phyloP scores from a whole-genome alignment of 305 asterid genomes.

The Fraxinus dipetala region DNA sequence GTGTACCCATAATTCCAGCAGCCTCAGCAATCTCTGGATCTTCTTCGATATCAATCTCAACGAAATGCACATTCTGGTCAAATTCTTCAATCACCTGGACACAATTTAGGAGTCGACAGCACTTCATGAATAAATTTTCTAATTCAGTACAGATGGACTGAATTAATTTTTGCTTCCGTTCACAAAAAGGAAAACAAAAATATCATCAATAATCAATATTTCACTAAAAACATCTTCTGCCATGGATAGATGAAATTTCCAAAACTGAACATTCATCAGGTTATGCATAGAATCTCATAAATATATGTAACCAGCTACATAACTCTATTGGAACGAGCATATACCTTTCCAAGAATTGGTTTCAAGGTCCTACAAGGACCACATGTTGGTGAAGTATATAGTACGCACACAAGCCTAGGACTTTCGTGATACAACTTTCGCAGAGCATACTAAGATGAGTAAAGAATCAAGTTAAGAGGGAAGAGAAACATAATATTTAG shows the following conservation, averaged over 20 bases:
- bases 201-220: neutral
- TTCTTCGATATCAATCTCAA: constrained; percentile 83
- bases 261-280: neutral
- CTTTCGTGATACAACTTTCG: constrained; percentile 91
- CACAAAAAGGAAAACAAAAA: neutral
- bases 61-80: constrained; percentile 79
- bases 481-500: constrained; percentile 3
- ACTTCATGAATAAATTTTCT: neutral
- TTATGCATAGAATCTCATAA: neutral
- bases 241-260: neutral
- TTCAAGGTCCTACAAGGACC: constrained; percentile 97
- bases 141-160: neutral
- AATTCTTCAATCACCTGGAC: constrained; percentile 87
- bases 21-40: constrained; percentile 71
- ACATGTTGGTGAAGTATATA: constrained; percentile 85
- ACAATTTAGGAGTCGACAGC: neutral
- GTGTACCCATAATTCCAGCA: constrained; percentile 95
- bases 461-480: constrained; percentile 10
- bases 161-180: neutral
- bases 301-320: neutral
- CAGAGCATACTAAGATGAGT: constrained; percentile 70
- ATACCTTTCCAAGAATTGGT: constrained; percentile 94
- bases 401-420: constrained; percentile 69
- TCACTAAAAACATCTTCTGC: neutral
- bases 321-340: neutral